Percentiles rank a stretch among this genome's conserved stretches.
phyloP scores from a whole-genome alignment of 2,329 filamentous ascomycete genomes.

The Penicillium palitans region DNA sequence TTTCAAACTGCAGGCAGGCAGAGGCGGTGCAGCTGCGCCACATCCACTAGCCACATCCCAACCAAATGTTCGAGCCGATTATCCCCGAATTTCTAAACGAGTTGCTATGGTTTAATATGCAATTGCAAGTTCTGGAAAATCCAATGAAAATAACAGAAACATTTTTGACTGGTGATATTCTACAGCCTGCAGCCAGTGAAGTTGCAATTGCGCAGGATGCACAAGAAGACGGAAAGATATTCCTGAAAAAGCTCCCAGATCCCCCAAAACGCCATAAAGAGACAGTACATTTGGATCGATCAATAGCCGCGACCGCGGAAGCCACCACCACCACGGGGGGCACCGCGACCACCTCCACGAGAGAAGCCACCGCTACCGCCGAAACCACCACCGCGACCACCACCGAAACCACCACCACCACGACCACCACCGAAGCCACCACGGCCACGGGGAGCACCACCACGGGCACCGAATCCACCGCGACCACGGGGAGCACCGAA shows the following conservation, averaged over 20 bases:
- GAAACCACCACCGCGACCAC: conserved; percentile 18
- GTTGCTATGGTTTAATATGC: background rate
- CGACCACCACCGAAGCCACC: conserved; percentile 23
- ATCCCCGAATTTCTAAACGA: background rate
- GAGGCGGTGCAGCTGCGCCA: conserved; percentile 32
- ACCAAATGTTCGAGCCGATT: background rate
- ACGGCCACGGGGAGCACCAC: conserved; percentile 28
- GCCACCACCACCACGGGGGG: conserved; percentile 19
- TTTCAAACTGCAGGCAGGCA: conserved; percentile 26
- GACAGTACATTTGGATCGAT: conserved; percentile 33
- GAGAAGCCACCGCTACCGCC: conserved; percentile 22
- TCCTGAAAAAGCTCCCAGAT: conserved; percentile 42
- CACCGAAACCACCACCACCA: conserved; percentile 31
- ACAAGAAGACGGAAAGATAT: conserved; percentile 40
- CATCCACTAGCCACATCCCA: conserved; percentile 27
- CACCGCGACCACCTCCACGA: conserved; percentile 15
- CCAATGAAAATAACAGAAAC: conserved; percentile 17
- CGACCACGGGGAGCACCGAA: conserved; percentile 39
- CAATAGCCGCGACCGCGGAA: conserved; percentile 31
- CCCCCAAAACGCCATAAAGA: conserved; percentile 47
- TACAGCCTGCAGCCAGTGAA: conserved; percentile 33
- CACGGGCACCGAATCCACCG: conserved; percentile 20
- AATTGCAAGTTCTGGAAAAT: background rate
- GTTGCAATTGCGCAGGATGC: conserved; percentile 38
- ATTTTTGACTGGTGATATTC: conserved; percentile 34